Conservation (phyloP, 225 moss, liverwort and hornwort species). For the Physcomitrellopsis africana region DNA sequence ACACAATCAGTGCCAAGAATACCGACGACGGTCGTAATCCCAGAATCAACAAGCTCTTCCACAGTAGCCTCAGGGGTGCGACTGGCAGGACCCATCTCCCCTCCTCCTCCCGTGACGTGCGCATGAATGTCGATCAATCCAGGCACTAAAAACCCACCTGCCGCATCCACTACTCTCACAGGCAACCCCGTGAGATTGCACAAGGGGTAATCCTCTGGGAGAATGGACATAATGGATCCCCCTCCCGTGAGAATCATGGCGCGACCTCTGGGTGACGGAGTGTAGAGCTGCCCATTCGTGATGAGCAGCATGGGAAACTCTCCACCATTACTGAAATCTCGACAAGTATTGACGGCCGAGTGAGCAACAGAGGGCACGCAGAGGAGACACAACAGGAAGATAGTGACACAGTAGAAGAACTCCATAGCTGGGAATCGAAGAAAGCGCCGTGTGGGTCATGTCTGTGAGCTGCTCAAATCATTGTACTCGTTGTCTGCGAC, state of each 20-base stretch:
- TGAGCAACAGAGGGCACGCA: background rate
- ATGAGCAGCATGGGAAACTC: constrained; percentile 59
- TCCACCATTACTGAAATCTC: background rate
- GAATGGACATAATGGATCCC: constrained; percentile 54
- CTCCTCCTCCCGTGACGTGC: constrained; percentile 88
- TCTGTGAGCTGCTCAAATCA: background rate
- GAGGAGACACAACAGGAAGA: background rate
- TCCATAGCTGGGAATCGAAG: constrained; percentile 23
- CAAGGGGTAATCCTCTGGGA: constrained; percentile 58
- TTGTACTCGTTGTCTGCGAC: background rate
- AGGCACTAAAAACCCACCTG: constrained; percentile 66
- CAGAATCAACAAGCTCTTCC: constrained; percentile 68
- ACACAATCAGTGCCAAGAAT: constrained; percentile 84
- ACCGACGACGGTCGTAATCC: constrained; percentile 86
- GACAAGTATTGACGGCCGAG: no score
- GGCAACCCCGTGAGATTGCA: constrained; percentile 66
- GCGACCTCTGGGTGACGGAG: constrained; percentile 56
- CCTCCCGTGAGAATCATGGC: constrained; percentile 63
- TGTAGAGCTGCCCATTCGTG: constrained; percentile 69
- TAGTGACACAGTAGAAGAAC: background rate
- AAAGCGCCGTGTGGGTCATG: no score
- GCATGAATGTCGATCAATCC: constrained; percentile 88
- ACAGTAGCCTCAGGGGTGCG: constrained; percentile 78
- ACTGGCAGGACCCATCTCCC: constrained; percentile 86
- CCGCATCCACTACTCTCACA: constrained; percentile 62